Percentiles rank a stretch among this genome's conserved stretches.
phyloP scores from a whole-genome alignment of 306 rosid species.

The Ceratonia siliqua region DNA sequence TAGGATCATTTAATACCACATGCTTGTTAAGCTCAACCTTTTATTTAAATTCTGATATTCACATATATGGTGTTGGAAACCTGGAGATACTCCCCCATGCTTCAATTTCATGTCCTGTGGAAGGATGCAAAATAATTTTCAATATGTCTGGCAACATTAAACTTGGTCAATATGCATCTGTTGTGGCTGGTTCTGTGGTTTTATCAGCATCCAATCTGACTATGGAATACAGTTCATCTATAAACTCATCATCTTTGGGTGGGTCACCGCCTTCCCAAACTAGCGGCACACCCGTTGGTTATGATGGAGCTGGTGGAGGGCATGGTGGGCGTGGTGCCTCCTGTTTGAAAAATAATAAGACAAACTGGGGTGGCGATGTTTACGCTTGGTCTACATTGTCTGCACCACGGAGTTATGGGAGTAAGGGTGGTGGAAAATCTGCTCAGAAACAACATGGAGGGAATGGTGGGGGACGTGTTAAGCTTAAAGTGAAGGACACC shows the following conservation, averaged over 20 bases:
- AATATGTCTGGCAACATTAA: constrained; percentile 90
- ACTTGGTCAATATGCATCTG: constrained; percentile 74
- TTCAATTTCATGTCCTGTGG: constrained; percentile 70
- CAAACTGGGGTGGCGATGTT: constrained; percentile 99
- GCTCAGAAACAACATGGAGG: constrained; percentile 63
- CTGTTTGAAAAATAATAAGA: constrained; percentile 65
- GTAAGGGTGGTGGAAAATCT: constrained; percentile 87
- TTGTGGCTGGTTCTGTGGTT: constrained; percentile 83
- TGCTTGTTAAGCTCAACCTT: constrained; percentile 82
- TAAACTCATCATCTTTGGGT: constrained; percentile 85
- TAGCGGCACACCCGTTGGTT: constrained; percentile 90
- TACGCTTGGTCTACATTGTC: constrained; percentile 94
- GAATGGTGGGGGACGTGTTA: constrained; percentile 93
- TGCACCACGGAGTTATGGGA: constrained; percentile 89
- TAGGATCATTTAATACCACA: constrained; percentile 91
- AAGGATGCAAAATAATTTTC: constrained; percentile 72
- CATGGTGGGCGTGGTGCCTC: constrained; percentile 99
- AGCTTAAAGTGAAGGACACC: constrained; percentile 67
- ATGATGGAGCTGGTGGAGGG: constrained; percentile 97
- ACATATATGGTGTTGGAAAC: constrained; percentile 80
- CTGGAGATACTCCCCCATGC: constrained; percentile 87
- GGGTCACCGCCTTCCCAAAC: constrained; percentile 96
- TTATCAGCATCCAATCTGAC: constrained; percentile 76
- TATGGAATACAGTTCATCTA: constrained; percentile 61
- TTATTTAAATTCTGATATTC: constrained; percentile 58